Evolutionary conservation across 1,284 basidiomycete species (phyloP).

Genomic region (Leucoagaricus sp.): DNA sequence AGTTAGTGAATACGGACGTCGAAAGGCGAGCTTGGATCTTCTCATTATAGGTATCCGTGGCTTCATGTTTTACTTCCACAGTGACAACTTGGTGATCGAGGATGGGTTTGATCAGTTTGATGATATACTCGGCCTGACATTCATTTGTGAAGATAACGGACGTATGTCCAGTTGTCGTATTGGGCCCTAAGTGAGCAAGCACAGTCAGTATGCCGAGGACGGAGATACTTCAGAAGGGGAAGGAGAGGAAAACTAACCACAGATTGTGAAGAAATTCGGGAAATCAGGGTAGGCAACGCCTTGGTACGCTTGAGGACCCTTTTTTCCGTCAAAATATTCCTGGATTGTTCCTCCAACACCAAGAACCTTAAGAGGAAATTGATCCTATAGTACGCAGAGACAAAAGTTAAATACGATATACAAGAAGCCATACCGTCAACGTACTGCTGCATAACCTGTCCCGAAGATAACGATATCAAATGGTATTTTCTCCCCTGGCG

Average conservation of each 20-base stretch:
- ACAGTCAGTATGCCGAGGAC: no score
- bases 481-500: slow-evolving; percentile 32
- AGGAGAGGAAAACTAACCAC: slow-evolving; percentile 27
- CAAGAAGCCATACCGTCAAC: slow-evolving; percentile 10
- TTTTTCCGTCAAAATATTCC: slow-evolving; percentile 38
- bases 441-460: slow-evolving; percentile 39
- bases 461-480: slow-evolving; percentile 41
- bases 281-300: slow-evolving; percentile 43
- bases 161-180: slow-evolving; percentile 46
- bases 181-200: no score
- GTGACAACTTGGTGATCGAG: slow-evolving; percentile 31
- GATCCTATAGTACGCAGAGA: slow-evolving; percentile 29
- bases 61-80: slow-evolving; percentile 32
- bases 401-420: background rate
- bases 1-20: slow-evolving; percentile 38
- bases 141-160: slow-evolving; percentile 48
- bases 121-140: slow-evolving; percentile 36
- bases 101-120: slow-evolving; percentile 41
- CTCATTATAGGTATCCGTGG: slow-evolving; percentile 44
- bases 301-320: slow-evolving; percentile 42
- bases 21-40: slow-evolving; percentile 38
- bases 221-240: background rate
- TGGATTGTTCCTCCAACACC: slow-evolving; percentile 34
- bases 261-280: slow-evolving; percentile 42
- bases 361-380: slow-evolving; percentile 31